A percentile compares a stretch with the other conserved stretches of the same genome.
phyloP scores from a whole-genome alignment of 352 stramenopile species.

The Pythium rhizo-oryzae region DNA sequence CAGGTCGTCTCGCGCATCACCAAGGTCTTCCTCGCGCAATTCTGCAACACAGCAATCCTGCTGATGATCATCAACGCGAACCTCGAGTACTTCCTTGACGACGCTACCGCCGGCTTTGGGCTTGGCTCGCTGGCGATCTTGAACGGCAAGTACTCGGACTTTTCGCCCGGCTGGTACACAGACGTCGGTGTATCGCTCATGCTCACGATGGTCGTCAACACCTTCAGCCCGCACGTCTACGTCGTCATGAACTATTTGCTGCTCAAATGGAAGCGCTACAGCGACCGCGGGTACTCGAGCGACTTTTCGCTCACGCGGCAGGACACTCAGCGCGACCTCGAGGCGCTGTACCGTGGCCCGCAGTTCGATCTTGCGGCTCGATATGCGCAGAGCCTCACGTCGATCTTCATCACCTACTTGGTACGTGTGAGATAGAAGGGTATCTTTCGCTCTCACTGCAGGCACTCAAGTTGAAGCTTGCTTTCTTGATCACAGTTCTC shows the following conservation, averaged over 20 bases:
- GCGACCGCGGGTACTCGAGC: slow-evolving; percentile 66
- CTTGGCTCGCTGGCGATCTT: slow-evolving; percentile 52
- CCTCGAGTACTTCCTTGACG: slow-evolving; percentile 60
- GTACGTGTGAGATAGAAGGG: no score
- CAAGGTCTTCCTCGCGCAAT: slow-evolving; percentile 81
- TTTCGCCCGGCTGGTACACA: slow-evolving; percentile 75
- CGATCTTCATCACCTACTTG: slow-evolving; percentile 83
- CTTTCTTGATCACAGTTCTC: slow-evolving; percentile 52
- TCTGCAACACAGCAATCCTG: slow-evolving; percentile 81
- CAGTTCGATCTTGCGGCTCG: slow-evolving; percentile 76
- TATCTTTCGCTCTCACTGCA: no score
- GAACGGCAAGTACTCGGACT: slow-evolving; percentile 79
- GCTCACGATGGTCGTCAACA: slow-evolving; percentile 86
- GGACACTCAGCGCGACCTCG: slow-evolving; percentile 83
- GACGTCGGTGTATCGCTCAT: slow-evolving; percentile 81
- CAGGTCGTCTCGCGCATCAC: slow-evolving; percentile 71
- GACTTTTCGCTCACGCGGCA: slow-evolving; percentile 69
- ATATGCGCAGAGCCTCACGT: slow-evolving; percentile 78
- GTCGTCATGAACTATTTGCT: slow-evolving; percentile 58
- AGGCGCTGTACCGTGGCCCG: slow-evolving; percentile 73
- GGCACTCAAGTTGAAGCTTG: no score
- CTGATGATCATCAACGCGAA: slow-evolving; percentile 86
- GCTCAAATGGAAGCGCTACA: slow-evolving; percentile 52
- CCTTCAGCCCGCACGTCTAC: slow-evolving; percentile 69
- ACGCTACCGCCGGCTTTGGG: slow-evolving; percentile 26